phyloP scores from a whole-genome alignment of 495 filamentous ascomycete genomes.

The Choiromyces venosus region DNA sequence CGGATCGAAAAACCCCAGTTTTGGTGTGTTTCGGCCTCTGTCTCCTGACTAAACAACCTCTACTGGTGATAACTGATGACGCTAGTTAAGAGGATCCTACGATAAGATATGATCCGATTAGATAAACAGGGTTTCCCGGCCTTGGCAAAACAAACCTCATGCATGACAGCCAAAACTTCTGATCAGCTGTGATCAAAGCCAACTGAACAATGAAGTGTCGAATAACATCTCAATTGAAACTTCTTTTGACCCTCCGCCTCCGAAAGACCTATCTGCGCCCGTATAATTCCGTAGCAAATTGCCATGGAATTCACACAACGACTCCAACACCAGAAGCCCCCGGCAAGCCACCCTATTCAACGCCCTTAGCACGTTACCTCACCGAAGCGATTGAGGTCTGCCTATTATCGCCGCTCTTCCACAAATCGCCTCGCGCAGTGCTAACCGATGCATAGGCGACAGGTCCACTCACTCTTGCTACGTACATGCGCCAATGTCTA shows the following conservation, averaged over 20 bases:
- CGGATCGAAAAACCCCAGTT: too few species aligned
- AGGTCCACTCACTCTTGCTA: conserved; percentile 82
- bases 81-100: not conserved
- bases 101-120: not conserved
- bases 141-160: not conserved
- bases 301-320: not conserved
- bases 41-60: too few species aligned
- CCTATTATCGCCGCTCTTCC: not conserved
- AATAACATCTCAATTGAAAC: not conserved
- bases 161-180: not conserved
- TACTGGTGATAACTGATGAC: not conserved
- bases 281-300: not conserved
- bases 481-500: conserved; percentile 97
- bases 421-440: not conserved
- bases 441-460: conserved; percentile 53
- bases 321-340: not conserved
- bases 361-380: conserved; percentile 77
- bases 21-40: too few species aligned
- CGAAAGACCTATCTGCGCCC: not conserved
- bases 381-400: conserved; percentile 74
- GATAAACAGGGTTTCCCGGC: not conserved
- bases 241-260: not conserved
- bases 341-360: conserved; percentile 58
- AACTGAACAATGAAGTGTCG: not conserved
- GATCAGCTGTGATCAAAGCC: not conserved